Conservation (phyloP, 306 rosid genomes). For the Trichosanthes cucumerina region DNA sequence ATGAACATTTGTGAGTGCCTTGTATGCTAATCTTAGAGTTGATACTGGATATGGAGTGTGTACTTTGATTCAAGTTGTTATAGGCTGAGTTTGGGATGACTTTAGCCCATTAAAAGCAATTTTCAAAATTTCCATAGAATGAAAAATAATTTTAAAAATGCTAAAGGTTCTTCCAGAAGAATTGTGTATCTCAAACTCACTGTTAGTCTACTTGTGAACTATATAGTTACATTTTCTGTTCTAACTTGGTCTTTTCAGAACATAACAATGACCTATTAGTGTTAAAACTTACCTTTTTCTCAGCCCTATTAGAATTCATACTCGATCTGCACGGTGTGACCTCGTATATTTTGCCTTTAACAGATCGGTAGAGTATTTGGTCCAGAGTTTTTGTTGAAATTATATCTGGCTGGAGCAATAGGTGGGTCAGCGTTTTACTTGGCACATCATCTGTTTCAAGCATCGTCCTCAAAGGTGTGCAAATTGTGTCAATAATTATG, state of each 20-base stretch:
- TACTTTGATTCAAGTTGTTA: background rate
- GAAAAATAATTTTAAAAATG: background rate
- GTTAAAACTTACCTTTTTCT: background rate
- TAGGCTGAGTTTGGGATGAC: background rate
- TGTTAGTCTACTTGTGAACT: background rate
- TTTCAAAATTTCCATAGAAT: background rate
- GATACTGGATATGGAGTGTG: background rate
- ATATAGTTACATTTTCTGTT: background rate
- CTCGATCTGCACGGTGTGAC: background rate
- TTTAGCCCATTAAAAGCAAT: background rate
- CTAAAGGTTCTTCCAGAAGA: background rate
- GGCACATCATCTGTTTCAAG: conserved; percentile 46
- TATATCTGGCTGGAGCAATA: conserved; percentile 78
- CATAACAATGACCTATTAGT: background rate
- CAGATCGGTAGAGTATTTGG: conserved; percentile 66
- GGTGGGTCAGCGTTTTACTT: conserved; percentile 70
- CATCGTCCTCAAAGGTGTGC: conserved; percentile 56
- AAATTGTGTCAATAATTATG: conserved; percentile 8
- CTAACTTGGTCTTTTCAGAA: background rate
- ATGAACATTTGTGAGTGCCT: background rate
- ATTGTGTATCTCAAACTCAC: background rate
- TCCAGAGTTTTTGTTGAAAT: conserved; percentile 57
- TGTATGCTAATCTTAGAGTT: background rate
- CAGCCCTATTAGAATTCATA: background rate
- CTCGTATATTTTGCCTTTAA: conserved; percentile 17